phyloP scores from a whole-genome alignment of 129 eudicot species.

The Calendula officinalis region DNA sequence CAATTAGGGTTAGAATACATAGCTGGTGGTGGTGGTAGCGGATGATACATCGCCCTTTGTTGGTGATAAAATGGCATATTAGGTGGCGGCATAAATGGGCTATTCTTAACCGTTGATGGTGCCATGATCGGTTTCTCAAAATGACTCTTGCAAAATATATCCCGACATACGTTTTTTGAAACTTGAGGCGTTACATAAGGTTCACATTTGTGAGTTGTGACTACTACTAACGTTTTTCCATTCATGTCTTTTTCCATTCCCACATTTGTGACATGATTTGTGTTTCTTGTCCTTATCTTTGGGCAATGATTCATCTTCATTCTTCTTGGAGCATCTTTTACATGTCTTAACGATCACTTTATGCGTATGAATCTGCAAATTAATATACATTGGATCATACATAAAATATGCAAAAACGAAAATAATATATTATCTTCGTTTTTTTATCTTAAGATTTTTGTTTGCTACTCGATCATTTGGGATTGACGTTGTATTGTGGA shows the following conservation, averaged over 20 bases:
- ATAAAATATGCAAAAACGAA: too few relatives aligned
- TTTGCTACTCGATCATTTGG: too few relatives aligned
- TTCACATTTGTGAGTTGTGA: slow-evolving; percentile 21
- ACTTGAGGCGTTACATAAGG: slow-evolving; percentile 12
- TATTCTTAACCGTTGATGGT: not conserved
- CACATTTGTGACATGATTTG: not conserved
- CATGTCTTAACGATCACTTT: not conserved
- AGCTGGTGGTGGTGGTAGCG: not conserved
- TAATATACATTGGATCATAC: not conserved
- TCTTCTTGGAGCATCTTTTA: not conserved
- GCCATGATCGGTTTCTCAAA: not conserved
- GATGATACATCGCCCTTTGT: slow-evolving; percentile 8
- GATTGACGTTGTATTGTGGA: too few relatives aligned
- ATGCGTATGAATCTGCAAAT: not conserved
- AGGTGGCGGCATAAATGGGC: not conserved
- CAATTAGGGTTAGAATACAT: too few relatives aligned
- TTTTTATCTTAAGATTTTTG: too few relatives aligned
- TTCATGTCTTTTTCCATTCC: not conserved
- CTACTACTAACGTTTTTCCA: not conserved
- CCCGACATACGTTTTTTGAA: slow-evolving; percentile 16
- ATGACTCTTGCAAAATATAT: slow-evolving; percentile 20
- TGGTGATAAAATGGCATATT: slow-evolving; percentile 7
- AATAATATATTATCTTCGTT: too few relatives aligned
- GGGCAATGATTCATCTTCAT: not conserved
- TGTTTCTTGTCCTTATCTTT: slow-evolving; percentile 7